phyloP scores from a whole-genome alignment of 768 basidiomycete species.

The Tulasnella sp. region DNA sequence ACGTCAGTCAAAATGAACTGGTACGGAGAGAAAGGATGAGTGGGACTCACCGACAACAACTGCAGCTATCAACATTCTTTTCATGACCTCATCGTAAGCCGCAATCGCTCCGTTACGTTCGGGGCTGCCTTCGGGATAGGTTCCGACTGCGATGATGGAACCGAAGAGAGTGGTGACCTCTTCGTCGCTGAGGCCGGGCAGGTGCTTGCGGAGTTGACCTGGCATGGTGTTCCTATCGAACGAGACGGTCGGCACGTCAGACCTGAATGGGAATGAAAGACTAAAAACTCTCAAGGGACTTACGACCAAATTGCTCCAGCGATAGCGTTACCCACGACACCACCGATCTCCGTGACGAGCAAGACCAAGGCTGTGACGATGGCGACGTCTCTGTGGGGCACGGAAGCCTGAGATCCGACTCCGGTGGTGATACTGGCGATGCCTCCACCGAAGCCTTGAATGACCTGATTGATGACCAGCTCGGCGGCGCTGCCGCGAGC shows the following conservation, averaged over 20 bases:
- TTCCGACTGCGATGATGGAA: conserved; percentile 51
- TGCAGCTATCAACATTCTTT: not conserved
- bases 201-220: conserved; percentile 50
- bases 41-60: not conserved
- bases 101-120: conserved; percentile 61
- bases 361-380: conserved; percentile 64
- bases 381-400: conserved; percentile 61
- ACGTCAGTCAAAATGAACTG: conserved; percentile 51
- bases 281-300: too few relatives aligned
- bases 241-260: not conserved
- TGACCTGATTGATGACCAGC: conserved; percentile 62
- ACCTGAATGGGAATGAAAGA: too few relatives aligned
- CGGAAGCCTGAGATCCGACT: conserved; percentile 63
- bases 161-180: conserved; percentile 52
- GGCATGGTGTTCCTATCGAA: conserved; percentile 60
- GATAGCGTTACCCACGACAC: conserved; percentile 60
- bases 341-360: conserved; percentile 67
- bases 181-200: conserved; percentile 49
- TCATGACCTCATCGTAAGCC: conserved; percentile 36
- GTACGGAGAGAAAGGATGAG: conserved; percentile 44
- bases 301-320: conserved; percentile 39
- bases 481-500: conserved; percentile 46
- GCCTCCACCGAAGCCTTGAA: conserved; percentile 74
- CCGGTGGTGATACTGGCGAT: conserved; percentile 57
- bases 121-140: conserved; percentile 47